phyloP scores from a whole-genome alignment of 164 flowering plant genomes.

The Piper longum region DNA sequence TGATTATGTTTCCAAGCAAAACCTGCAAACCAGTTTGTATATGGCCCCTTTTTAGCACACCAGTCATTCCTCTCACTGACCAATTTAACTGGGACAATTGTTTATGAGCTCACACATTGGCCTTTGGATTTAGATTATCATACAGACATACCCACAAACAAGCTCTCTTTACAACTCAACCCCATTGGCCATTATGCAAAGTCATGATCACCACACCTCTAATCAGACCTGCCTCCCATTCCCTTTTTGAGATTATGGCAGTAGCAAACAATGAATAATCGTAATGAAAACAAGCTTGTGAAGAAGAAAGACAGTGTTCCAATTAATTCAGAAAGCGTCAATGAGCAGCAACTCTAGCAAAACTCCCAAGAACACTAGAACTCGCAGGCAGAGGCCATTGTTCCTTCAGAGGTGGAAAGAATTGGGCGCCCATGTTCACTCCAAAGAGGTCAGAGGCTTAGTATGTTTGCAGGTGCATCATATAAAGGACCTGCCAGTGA shows the following conservation, averaged over 20 bases:
- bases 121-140: neutral
- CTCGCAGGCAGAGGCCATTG: neutral
- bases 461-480: slow-evolving; percentile 12
- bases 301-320: neutral
- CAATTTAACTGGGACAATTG: neutral
- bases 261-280: neutral
- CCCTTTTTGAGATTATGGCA: neutral
- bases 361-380: neutral
- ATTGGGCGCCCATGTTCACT: neutral
- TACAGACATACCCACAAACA: neutral
- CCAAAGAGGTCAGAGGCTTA: slow-evolving; percentile 1
- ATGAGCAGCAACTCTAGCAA: neutral
- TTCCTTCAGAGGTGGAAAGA: slow-evolving; percentile 6
- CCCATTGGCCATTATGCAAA: neutral
- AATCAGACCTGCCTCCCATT: neutral
- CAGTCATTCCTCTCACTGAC: neutral
- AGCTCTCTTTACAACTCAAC: neutral
- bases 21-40: neutral
- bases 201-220: neutral
- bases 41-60: neutral
- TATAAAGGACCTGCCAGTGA: slow-evolving; percentile 5
- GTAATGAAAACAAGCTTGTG: neutral
- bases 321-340: neutral
- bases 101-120: neutral
- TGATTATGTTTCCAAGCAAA: neutral